Evolutionary conservation across 441 rosid species (phyloP), one percentile per base, ranked within the genome.

Genomic region (Brassica hybrid): DNA sequence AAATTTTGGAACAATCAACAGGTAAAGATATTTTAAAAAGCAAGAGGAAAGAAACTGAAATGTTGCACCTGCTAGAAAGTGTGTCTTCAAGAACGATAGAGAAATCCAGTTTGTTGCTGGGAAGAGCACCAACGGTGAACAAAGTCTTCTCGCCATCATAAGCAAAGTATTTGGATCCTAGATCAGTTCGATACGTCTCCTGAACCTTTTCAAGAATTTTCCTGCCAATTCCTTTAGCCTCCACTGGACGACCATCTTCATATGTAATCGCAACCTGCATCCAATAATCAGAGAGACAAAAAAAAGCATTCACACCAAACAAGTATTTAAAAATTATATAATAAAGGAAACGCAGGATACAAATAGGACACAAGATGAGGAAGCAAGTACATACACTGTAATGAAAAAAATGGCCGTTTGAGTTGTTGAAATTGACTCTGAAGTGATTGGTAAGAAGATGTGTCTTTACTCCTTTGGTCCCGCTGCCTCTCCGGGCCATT

Each of bases 71-170:
- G 80, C 78, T 80, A 21, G 89, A 82, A 43, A 84, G 1, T 7
- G 72, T 17, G 14, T 85, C 87, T 54, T 86, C 90, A 45, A 89
- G 86, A 41, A 85, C 84, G 36, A 89, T 83, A 8, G 85, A 81
- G 71, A 84, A 89, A 64, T 86, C 89, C 30, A 85, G 69, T 63
- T 88, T 86, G 84, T 83, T 85, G 34, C 69, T 72, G 3, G 86
- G 87, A 18, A 88, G 86, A 17, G 90, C 18, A 14, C 90, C 87
- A 57, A 84, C 38, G 58, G 87, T 84, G 65, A 85, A 88, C 41
- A 88, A 59, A 54, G 88, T 84, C 76, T 84, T 85, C 71, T 88
- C 90, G 3, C 94, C 90, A 81, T 86, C 94, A 66, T 87, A 89
- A 2, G 91, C 94, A 72, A 89, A 87, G 32, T 79, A 63, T 57